Evolutionary conservation across 116 monocot genomes (phyloP).

Genomic region (Cymodocea nodosa): DNA sequence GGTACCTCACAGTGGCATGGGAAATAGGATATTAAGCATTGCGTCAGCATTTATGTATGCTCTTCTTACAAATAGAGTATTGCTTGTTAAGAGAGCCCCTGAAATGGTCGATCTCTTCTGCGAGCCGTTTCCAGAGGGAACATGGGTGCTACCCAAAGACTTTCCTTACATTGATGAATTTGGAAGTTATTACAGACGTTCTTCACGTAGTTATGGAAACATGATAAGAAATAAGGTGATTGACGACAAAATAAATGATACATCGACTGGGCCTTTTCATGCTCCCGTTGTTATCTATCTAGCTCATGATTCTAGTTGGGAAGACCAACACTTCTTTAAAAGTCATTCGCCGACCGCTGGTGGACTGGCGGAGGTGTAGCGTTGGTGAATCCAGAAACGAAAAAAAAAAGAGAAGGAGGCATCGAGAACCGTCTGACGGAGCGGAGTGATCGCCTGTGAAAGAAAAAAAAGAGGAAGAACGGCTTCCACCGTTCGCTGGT

Average conservation of each 20-base stretch:
- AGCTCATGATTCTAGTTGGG: constrained; percentile 12
- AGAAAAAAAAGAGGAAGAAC: no score
- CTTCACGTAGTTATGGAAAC: constrained; percentile 13
- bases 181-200: background rate
- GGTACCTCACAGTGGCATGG: constrained; percentile 20
- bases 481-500: no score
- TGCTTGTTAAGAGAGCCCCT: constrained; percentile 11
- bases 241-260: background rate
- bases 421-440: no score
- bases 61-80: constrained; percentile 20
- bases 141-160: constrained; percentile 24
- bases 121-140: constrained; percentile 34
- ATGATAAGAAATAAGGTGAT: constrained; percentile 7
- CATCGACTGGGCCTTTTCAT: background rate
- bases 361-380: no score
- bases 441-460: no score
- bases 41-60: constrained; percentile 20
- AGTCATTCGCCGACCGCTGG: no score
- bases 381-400: no score
- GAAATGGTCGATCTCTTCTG: constrained; percentile 36
- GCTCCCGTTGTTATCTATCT: constrained; percentile 16
- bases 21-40: constrained; percentile 33
- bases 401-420: no score
- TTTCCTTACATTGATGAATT: constrained; percentile 6
- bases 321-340: constrained; percentile 26